Evolutionary conservation across 495 filamentous ascomycete genomes (phyloP), one percentile per base, ranked within the genome.

Genomic region (Penicillium desertorum): DNA sequence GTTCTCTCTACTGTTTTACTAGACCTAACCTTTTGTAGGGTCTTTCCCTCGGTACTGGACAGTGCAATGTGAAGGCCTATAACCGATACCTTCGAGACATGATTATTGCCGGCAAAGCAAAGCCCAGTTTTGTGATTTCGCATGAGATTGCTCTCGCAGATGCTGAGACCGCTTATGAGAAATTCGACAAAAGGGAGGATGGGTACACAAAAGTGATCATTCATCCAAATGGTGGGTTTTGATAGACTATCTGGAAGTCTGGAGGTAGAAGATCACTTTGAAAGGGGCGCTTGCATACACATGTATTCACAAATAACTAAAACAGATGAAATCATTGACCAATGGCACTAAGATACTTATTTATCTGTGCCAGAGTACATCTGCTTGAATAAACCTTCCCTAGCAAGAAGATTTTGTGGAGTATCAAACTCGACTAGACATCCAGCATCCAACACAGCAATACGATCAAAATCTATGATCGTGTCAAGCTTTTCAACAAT

Each of bases 1-100:
- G 5, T 16, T 42, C 32, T 32, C 16, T 3, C 14, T 23, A 25
- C 12, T 45, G 19, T 25, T 11, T 6, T 10, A 32, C 3, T 14
- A 5, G 29, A 25, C 27, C 48, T 52, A 57, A 58, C 23, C 19
- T 41, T 25, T 20, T 22, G 47, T 45, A 82, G 78, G 71, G 79
- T 51, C 68, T 82, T 4, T 70, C 70, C 0, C 60, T 83, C 9
- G 74, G 74, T 10, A 83, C 80, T 25, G 80, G 81, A 20, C 81
- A 85, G 62, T 83, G 81, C 67, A 85, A 86, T 58, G 81, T 86
- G 20, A 85, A 83, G 57, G 70, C 76, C 2, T 85, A 83, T 58
- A 84, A 85, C 60, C 71, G 81, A 17, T 79, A 82, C 58, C 65
- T 85, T 30, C 72, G 81, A 5, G 81, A 84, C 57, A 64, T 85